These are phyloP conservation scores for Candida krabiensis DNA, from an alignment of 805 yeast species.

Conservation along the genomic window DNA sequence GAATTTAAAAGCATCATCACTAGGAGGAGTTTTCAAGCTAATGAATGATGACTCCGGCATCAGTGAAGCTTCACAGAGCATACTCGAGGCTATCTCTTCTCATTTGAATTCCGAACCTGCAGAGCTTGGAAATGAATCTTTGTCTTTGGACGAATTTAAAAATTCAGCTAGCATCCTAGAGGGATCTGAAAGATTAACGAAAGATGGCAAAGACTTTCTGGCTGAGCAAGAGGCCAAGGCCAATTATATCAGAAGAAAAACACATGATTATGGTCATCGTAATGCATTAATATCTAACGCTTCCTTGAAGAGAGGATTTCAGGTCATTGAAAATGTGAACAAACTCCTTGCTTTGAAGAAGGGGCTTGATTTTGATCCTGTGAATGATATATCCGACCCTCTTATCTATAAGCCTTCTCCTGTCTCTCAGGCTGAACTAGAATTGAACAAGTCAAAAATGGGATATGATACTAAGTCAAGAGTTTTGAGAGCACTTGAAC, in stretches of 20 bases:
- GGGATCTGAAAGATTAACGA: too few relatives aligned
- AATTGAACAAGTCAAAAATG: conserved; percentile 26
- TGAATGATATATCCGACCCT: background rate
- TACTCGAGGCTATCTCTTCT: too few relatives aligned
- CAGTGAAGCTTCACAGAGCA: too few relatives aligned
- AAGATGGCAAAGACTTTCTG: background rate
- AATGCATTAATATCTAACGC: conserved; percentile 1
- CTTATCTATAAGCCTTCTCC: conserved; percentile 7
- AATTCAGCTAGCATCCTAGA: too few relatives aligned
- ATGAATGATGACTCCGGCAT: too few relatives aligned
- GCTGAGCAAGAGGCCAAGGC: conserved; percentile 7
- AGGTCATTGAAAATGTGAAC: conserved; percentile 6
- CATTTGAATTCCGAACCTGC: too few relatives aligned
- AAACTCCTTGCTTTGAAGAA: conserved; percentile 5
- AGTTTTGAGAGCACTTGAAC: conserved; percentile 29
- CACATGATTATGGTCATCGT: background rate
- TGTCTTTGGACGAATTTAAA: too few relatives aligned
- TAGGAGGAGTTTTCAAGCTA: too few relatives aligned
- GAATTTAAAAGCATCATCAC: too few relatives aligned
- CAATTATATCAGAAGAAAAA: conserved; percentile 7
- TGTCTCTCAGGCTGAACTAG: conserved; percentile 19
- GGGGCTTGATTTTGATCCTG: conserved; percentile 3
- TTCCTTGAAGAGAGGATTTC: conserved; percentile 9
- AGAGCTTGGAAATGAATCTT: too few relatives aligned
- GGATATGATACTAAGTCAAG: conserved; percentile 29